phyloP scores from a whole-genome alignment of 2,329 filamentous ascomycete genomes.

The Alternaria solani region DNA sequence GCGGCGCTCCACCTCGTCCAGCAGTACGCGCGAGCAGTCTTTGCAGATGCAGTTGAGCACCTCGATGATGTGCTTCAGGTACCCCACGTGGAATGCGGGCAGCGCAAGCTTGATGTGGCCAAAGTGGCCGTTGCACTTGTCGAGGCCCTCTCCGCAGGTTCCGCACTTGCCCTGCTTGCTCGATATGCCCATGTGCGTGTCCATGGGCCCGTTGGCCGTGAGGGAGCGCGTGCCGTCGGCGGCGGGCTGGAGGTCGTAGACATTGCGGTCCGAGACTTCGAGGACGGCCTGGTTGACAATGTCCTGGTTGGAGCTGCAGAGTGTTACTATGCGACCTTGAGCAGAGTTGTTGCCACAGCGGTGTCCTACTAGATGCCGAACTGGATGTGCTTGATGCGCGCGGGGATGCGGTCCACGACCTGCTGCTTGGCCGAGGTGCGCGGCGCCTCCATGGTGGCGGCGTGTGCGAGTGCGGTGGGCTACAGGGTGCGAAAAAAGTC shows the following conservation, averaged over 20 bases:
- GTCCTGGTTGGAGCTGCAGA: constrained; percentile 80
- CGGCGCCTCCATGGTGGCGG: constrained; percentile 32
- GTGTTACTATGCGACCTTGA: constrained; percentile 25
- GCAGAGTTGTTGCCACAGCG: not conserved
- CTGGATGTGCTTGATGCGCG: constrained; percentile 90
- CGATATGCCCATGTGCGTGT: constrained; percentile 87
- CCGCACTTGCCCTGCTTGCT: constrained; percentile 80
- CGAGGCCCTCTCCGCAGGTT: constrained; percentile 82
- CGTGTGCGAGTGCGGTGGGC: not conserved
- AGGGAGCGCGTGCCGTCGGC: constrained; percentile 68
- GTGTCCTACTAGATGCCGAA: constrained; percentile 82
- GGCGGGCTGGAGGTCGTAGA: constrained; percentile 84
- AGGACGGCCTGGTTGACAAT: constrained; percentile 95
- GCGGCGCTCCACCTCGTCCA: constrained; percentile 81
- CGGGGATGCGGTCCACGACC: constrained; percentile 86
- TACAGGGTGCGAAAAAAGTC: not conserved
- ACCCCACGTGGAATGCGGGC: constrained; percentile 94
- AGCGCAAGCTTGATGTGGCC: constrained; percentile 90
- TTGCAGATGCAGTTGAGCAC: constrained; percentile 96
- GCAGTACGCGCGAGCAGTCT: constrained; percentile 83
- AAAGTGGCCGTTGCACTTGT: constrained; percentile 93
- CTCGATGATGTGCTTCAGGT: constrained; percentile 89
- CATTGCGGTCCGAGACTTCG: constrained; percentile 90
- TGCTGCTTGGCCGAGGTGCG: constrained; percentile 74
- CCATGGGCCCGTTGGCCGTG: constrained; percentile 84